Percentiles rank a stretch among this genome's conserved stretches.
These are phyloP conservation scores for Colletotrichum tropicale DNA, from an alignment of 2,329 filamentous ascomycete genomes.

Conservation along the genomic window DNA sequence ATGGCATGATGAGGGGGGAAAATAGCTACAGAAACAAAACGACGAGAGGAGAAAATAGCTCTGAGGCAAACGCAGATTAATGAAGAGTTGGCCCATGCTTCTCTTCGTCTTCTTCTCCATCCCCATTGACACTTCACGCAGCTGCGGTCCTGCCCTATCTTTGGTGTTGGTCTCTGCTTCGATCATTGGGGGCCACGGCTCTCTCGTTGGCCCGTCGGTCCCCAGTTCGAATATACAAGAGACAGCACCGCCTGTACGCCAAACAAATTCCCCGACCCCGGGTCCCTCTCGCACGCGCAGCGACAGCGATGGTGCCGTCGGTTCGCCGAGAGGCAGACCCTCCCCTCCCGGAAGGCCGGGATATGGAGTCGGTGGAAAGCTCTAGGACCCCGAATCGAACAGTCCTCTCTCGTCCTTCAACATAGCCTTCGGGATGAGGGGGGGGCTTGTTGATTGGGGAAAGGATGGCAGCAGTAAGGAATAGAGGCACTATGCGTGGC, in stretches of 20 bases:
- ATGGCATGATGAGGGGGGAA: neutral
- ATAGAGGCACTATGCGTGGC: neutral
- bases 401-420: neutral
- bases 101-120: neutral
- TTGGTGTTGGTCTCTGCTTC: neutral
- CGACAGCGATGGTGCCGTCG: neutral
- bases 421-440: conserved; percentile 11
- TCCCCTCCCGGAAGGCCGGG: conserved; percentile 11
- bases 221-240: neutral
- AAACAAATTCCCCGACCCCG: conserved; percentile 6
- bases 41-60: neutral
- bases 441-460: neutral
- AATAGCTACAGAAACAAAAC: neutral
- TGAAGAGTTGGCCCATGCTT: neutral
- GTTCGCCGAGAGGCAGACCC: neutral
- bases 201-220: neutral
- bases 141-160: neutral
- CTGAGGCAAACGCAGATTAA: neutral
- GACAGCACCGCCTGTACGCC: neutral
- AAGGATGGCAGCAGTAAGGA: neutral
- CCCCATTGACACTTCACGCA: neutral
- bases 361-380: neutral
- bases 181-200: neutral
- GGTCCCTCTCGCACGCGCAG: neutral
- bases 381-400: neutral